Evolutionary conservation across 2,329 filamentous ascomycete genomes (phyloP).

Genomic region (Aspergillus puulaauensis): DNA sequence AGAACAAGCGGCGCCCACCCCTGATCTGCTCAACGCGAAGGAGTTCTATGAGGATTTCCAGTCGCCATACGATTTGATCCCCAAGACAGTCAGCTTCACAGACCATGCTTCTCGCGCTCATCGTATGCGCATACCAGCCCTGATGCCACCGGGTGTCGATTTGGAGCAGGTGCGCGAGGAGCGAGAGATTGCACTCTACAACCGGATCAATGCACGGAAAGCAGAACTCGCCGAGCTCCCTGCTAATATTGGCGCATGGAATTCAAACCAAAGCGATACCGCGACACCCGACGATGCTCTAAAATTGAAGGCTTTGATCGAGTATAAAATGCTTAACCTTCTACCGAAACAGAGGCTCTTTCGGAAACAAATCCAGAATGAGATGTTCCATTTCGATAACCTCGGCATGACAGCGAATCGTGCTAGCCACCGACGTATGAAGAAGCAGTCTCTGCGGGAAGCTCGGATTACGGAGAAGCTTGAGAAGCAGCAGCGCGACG

Average conservation of each 20-base stretch:
- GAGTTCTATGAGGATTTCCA: constrained; percentile 69
- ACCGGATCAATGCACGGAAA: constrained; percentile 82
- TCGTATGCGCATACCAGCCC: constrained; percentile 77
- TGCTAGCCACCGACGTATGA: constrained; percentile 84
- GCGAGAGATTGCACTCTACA: constrained; percentile 84
- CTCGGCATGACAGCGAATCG: constrained; percentile 96
- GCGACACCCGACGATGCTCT: constrained; percentile 73
- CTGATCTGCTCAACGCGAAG: constrained; percentile 31
- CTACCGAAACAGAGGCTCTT: constrained; percentile 84
- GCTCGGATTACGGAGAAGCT: constrained; percentile 97
- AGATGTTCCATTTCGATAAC: constrained; percentile 95
- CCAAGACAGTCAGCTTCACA: constrained; percentile 69
- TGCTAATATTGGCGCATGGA: constrained; percentile 84
- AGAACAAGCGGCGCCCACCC: constrained; percentile 29
- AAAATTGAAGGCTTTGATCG: constrained; percentile 87
- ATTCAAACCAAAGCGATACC: constrained; percentile 68
- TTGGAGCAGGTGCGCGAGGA: constrained; percentile 82
- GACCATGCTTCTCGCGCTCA: constrained; percentile 75
- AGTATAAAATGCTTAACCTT: constrained; percentile 88
- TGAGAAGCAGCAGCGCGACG: constrained; percentile 97
- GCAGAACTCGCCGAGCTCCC: constrained; percentile 79
- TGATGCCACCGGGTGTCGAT: constrained; percentile 87
- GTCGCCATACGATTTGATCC: constrained; percentile 64
- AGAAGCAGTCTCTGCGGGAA: constrained; percentile 95
- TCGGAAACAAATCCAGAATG: constrained; percentile 80